These are phyloP conservation scores for Hypomyces rosellus DNA, from an alignment of 2,329 filamentous ascomycete species.

Conservation along the genomic window DNA sequence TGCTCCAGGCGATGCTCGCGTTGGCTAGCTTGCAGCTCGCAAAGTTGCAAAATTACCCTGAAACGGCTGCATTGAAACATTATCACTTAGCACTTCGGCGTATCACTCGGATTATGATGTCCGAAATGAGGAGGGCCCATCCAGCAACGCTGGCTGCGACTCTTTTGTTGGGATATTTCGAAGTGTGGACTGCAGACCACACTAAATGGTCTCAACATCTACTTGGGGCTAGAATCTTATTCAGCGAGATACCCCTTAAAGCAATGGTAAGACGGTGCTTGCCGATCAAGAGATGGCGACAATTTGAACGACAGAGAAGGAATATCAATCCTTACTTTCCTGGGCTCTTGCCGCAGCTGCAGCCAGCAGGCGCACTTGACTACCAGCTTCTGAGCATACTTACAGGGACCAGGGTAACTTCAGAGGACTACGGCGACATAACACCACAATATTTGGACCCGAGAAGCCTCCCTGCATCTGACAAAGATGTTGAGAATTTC, in stretches of 20 bases:
- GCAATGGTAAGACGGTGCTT: constrained; percentile 67
- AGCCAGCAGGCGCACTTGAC: constrained; percentile 30
- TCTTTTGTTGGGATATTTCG: constrained; percentile 81
- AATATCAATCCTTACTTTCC: constrained; percentile 1
- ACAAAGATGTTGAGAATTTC: constrained; percentile 69
- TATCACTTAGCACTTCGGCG: constrained; percentile 81
- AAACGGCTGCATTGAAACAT: constrained; percentile 80
- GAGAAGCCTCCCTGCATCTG: constrained; percentile 27
- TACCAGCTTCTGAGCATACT: constrained; percentile 35
- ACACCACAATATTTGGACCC: constrained; percentile 22
- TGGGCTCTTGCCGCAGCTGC: constrained; percentile 16
- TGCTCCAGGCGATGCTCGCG: constrained; percentile 87
- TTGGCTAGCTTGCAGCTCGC: constrained; percentile 83
- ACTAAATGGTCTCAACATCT: constrained; percentile 94
- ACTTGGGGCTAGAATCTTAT: constrained; percentile 72
- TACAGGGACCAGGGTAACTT: constrained; percentile 32
- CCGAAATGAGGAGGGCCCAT: constrained; percentile 61
- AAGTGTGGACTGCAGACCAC: constrained; percentile 91
- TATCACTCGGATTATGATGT: constrained; percentile 68
- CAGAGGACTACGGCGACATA: constrained; percentile 32
- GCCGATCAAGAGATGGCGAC: constrained; percentile 45
- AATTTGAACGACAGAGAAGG: constrained; percentile 8
- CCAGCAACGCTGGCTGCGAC: constrained; percentile 83
- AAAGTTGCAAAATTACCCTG: constrained; percentile 65
- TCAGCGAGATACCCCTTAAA: constrained; percentile 74